Evolutionary conservation across 352 stramenopile genomes (phyloP).

Genomic region (Pythium insidiosum): DNA sequence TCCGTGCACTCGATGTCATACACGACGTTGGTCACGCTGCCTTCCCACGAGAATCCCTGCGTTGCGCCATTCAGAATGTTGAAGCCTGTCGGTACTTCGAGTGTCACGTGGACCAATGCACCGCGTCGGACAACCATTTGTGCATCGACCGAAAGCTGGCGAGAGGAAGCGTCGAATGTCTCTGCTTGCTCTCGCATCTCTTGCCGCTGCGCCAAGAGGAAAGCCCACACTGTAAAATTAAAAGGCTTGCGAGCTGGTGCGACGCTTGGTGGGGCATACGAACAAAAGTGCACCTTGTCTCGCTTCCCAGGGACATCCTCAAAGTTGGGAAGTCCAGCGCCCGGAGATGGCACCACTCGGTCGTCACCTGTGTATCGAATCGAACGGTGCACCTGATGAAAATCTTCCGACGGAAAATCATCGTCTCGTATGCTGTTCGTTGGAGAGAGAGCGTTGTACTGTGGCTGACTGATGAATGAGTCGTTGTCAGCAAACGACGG

Average conservation of each 20-base stretch:
- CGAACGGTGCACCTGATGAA: constrained; percentile 67
- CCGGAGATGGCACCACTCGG: constrained; percentile 5
- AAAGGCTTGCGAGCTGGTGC: constrained; percentile 53
- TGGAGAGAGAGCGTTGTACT: constrained; percentile 44
- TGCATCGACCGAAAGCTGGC: constrained; percentile 46
- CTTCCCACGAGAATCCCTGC: constrained; percentile 64
- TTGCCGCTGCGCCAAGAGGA: constrained; percentile 52
- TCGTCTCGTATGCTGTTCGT: constrained; percentile 45
- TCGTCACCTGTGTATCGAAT: constrained; percentile 33
- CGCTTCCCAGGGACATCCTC: constrained; percentile 31
- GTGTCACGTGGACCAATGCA: constrained; percentile 61
- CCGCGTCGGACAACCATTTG: constrained; percentile 66
- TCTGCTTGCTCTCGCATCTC: constrained; percentile 60
- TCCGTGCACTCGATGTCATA: constrained; percentile 62
- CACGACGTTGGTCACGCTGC: constrained; percentile 47
- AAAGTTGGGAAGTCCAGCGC: constrained; percentile 23
- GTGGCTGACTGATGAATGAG: constrained; percentile 3
- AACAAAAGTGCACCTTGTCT: constrained; percentile 73
- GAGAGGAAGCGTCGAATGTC: constrained; percentile 22
- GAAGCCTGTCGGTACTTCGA: constrained; percentile 60
- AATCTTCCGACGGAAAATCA: constrained; percentile 62
- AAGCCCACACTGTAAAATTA: constrained; percentile 66
- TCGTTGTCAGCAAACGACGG: no score
- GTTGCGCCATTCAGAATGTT: constrained; percentile 48
- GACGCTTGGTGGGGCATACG: constrained; percentile 57